Percentiles rank a stretch among this genome's conserved stretches.
Conservation (phyloP, 1,139 yeast species). For the Lodderomyces elongisporus region DNA sequence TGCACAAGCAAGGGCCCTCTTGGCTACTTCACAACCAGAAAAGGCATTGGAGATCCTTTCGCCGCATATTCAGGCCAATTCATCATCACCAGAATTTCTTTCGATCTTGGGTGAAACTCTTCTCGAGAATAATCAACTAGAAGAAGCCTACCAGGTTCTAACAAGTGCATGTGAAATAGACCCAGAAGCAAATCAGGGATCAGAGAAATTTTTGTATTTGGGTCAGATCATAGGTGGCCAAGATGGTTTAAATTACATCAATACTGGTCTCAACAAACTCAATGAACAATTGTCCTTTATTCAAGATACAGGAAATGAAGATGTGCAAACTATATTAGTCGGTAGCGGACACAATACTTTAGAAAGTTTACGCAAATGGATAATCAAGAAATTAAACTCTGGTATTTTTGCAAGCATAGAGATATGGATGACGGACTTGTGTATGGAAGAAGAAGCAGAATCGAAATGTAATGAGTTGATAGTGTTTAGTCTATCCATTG, state of each 20-base stretch:
- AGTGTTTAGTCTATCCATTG: conserved; percentile 58
- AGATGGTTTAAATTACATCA: conserved; percentile 65
- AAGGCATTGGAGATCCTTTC: conserved; percentile 35
- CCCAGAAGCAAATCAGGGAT: conserved; percentile 56
- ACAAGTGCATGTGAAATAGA: conserved; percentile 65
- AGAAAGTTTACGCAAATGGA: conserved; percentile 27
- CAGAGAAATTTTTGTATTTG: conserved; percentile 79
- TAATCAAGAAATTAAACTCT: conserved; percentile 56
- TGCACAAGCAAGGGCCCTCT: conserved; percentile 25
- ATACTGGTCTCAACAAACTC: conserved; percentile 56
- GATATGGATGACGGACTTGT: conserved; percentile 98
- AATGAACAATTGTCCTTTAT: conserved; percentile 31
- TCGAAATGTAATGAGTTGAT: conserved; percentile 69
- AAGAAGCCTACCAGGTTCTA: conserved; percentile 66
- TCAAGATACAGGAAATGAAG: conserved; percentile 6
- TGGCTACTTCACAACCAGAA: conserved; percentile 38
- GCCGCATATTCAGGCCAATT: conserved; percentile 23
- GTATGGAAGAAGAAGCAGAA: conserved; percentile 93
- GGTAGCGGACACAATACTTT: conserved; percentile 23
- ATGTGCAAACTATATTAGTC: conserved; percentile 2
- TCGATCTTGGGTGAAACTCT: conserved; percentile 65
- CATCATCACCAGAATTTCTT: conserved; percentile 29
- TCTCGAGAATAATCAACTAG: conserved; percentile 74
- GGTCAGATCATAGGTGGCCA: conserved; percentile 88
- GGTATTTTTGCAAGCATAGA: conserved; percentile 86